Evolutionary conservation across 2,329 filamentous ascomycete genomes (phyloP), one percentile per base, ranked within the genome.

Genomic region (Fusarium brevicatenulatum): DNA sequence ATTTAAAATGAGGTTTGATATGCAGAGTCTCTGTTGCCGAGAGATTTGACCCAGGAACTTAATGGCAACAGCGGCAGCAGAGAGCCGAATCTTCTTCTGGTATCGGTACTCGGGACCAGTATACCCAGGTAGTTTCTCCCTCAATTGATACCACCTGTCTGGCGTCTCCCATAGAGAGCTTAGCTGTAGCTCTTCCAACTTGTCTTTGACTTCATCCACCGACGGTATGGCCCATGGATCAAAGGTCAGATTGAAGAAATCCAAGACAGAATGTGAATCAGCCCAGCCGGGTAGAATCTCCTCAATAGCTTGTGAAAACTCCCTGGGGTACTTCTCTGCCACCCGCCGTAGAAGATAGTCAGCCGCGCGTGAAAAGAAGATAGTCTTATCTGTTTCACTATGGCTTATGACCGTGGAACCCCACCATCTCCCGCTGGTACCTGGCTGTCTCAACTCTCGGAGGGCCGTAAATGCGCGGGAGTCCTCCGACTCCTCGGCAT

Each of bases 51-150:
- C 7, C 3, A 75, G 55, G 7, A 73, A 73, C 4, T 32, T 40
- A 2, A 75, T 63, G 4, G 63, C 61, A 19, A 46, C 13, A 13
- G 70, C 47, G 0, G 63, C 34, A 19, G 66, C 73, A 3, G 63
- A 73, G 25, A 68, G 67, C 5, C 30, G 28, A 12, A n/a, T 28
- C 4, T 43, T 63, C 7, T 15, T 0, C 5, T 59, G 66, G 39
- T 61, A 64, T 13, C 52, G 37, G 10, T 62, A 49, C 42, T n/a
- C 49, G 2, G 30, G 19, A 13, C 34, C 7, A 10, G 46, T n/a
- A 9, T 50, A 59, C 2, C 16, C 9, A 25, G 9, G 9, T 1
- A 39, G 19, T 21, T 21, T 39, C 19, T 12, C 37, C 11, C 4
- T 12, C 4, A 4, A 15, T 4, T 25, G 30, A 23, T 23, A 9